phyloP scores from a whole-genome alignment of 2,329 filamentous ascomycete species.

The Lecanicillium sp. region DNA sequence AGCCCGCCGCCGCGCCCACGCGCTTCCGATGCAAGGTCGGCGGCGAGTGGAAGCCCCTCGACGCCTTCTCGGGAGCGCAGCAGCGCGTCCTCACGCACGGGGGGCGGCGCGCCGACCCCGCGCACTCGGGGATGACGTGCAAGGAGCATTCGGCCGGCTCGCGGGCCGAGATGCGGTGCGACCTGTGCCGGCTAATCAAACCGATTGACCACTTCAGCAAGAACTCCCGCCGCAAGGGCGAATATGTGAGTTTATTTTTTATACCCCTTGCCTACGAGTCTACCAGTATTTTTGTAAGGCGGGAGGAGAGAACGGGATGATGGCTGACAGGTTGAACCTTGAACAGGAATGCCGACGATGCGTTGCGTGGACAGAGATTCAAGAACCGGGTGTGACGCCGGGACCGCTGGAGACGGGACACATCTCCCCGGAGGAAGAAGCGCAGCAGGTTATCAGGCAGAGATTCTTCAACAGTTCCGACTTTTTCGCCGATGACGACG shows the following conservation, averaged over 20 bases:
- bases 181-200: constrained; percentile 25
- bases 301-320: too few species aligned
- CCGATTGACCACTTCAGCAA: constrained; percentile 26
- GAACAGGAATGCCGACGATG: constrained; percentile 31
- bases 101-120: constrained; percentile 19
- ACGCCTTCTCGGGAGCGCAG: constrained; percentile 29
- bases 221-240: constrained; percentile 22
- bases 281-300: too few species aligned
- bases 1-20: too few species aligned
- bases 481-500: constrained; percentile 4
- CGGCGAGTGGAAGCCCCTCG: constrained; percentile 29
- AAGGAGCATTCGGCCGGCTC: constrained; percentile 25
- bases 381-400: constrained; percentile 29
- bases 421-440: constrained; percentile 26
- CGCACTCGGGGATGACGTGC: constrained; percentile 32
- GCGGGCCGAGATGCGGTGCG: constrained; percentile 25
- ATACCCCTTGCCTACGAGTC: too few species aligned
- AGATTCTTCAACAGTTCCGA: background rate
- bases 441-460: constrained; percentile 1
- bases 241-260: constrained; percentile 23
- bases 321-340: too few species aligned
- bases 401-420: constrained; percentile 27
- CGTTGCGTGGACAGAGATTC: constrained; percentile 30
- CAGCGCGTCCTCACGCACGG: constrained; percentile 21
- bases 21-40: constrained; percentile 31